Base-by-base conservation (phyloP, 768 basidiomycete species). In the Lactarius hatsudake region DNA sequence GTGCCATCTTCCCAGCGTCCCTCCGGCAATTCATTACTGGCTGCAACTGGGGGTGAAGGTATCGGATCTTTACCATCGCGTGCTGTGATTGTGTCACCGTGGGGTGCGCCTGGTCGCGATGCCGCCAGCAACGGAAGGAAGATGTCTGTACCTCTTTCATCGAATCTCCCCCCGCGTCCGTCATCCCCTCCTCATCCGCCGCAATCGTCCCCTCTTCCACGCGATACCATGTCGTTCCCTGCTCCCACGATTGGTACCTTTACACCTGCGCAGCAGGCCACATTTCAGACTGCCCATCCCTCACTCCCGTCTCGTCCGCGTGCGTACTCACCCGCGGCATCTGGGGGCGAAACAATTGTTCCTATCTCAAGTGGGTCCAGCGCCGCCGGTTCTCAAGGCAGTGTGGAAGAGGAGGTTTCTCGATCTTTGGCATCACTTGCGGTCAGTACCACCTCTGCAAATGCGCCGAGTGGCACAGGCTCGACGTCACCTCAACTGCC, bases 401-500 rank as follows among this genome's bases (percentile, higher is more conserved):
- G 76, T 32, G 72, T 73, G 20, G 78, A 78, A n/a, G 75, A 77
- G 18, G 79, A 79, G 6, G 69, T 79, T n/a, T 69, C 74, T 5
- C 73, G 74, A 45, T 71, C 74, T 20, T 71, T 78, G 34, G 73
- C 73, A 55, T 83, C 78, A 20, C 77, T 87, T 2, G 82, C 82
- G 17, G 81, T 89, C 59, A 85, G 80, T 65, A 87, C 84, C 28
- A 48, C 62, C 20, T 57, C 65, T 28, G 42, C 59, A 20, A 43
- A 51, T 36, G 55, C 42, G 13, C 28, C 30, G 18, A 61, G 59
- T 0, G 80, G 80, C 63, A 74, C 78, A 36, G 86, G 82, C 7
- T 83, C 83, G 43, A 84, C 81, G 0, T 92, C 91, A 18, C 91
- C 91, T 4, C 89, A 91, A 73, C 74, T 92, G 34, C 89, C 91